A percentile compares a stretch with the other conserved stretches of the same genome.
Evolutionary conservation across 108 stramenopile species (phyloP).

Genomic region (Seminavis robusta): DNA sequence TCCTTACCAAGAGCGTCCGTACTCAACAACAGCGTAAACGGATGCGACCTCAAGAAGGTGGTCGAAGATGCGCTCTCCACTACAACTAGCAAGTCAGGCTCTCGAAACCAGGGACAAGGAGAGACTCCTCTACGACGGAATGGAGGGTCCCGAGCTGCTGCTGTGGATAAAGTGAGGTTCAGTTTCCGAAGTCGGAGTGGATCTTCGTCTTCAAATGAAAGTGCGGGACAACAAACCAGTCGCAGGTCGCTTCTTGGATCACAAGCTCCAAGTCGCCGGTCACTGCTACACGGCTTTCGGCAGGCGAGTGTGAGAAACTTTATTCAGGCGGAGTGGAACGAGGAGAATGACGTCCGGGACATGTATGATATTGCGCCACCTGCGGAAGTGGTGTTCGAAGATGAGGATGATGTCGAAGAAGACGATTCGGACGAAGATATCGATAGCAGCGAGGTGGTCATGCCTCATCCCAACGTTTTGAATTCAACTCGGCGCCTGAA

Average conservation of each 20-base stretch:
- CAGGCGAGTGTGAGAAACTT: background rate
- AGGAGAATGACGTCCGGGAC: background rate
- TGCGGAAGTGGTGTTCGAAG: background rate
- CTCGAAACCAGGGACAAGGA: too few species aligned
- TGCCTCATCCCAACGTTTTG: too few species aligned
- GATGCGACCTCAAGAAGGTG: background rate
- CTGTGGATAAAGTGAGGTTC: too few species aligned
- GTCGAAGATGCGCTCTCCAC: background rate
- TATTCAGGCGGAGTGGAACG: conserved; percentile 2
- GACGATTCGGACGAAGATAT: too few species aligned
- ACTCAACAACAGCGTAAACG: background rate
- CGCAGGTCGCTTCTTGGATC: background rate
- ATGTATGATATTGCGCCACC: conserved; percentile 2
- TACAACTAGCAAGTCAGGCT: too few species aligned
- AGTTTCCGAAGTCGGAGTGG: too few species aligned
- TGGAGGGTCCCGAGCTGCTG: too few species aligned
- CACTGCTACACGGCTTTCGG: background rate
- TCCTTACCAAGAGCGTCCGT: background rate
- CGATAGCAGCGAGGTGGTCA: too few species aligned
- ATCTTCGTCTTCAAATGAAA: too few species aligned
- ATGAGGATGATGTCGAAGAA: too few species aligned
- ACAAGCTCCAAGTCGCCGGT: background rate
- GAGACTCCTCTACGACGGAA: too few species aligned
- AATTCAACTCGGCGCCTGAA: too few species aligned
- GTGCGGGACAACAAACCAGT: background rate